Evolutionary conservation across 1,139 yeast species (phyloP), one percentile per base, ranked within the genome.

Genomic region (Suhomyces maxii): DNA sequence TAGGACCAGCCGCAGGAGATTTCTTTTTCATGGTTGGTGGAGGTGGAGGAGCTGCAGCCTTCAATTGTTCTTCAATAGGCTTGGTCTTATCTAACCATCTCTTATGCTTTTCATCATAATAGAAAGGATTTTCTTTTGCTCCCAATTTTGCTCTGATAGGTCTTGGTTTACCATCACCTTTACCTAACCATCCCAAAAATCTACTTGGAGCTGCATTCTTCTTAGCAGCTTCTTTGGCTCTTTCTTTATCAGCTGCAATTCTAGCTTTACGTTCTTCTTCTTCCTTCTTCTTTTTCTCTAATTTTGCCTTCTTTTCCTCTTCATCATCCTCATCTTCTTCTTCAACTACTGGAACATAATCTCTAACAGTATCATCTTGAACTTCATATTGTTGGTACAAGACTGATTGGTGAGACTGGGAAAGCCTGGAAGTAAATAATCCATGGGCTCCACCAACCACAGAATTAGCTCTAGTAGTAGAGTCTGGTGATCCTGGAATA

Each of bases 101-200:
- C 61, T 86, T 85, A 59, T 88, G 78, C 50, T 86, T 82, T 57
- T 89, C 95, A 67, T 91, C 97, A 62, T 83, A 95, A 56, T 81
- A 81, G 58, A 93, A 86, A 39, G 58, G 58, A 40, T 53, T 54
- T 7, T 41, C 48, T 53, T 83, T 80, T 48, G 87, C 90, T 8
- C 99, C 99, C 52, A 93, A 70, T 58, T 93, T 90, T 32, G 97
- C 98, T 55, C 82, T 80, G 49, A 83, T 77, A 1, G 95, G 88
- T 60, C 86, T 88, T 37, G 87, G 86, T 47, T 81, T 84, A 41
- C 83, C 84, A 44, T 82, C 80, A 42, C 71, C 70, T 44, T 67
- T 70, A 8, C 71, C 68, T 26, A 75, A 65, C 77, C 83, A 79
- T 31, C 54, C 51, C 55, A 80, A 73, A 85, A 85, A 82, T 10